These are phyloP conservation scores for Alopecurus myosuroides DNA, from an alignment of 176 grass and related monocot genomes.

Conservation along the genomic window DNA sequence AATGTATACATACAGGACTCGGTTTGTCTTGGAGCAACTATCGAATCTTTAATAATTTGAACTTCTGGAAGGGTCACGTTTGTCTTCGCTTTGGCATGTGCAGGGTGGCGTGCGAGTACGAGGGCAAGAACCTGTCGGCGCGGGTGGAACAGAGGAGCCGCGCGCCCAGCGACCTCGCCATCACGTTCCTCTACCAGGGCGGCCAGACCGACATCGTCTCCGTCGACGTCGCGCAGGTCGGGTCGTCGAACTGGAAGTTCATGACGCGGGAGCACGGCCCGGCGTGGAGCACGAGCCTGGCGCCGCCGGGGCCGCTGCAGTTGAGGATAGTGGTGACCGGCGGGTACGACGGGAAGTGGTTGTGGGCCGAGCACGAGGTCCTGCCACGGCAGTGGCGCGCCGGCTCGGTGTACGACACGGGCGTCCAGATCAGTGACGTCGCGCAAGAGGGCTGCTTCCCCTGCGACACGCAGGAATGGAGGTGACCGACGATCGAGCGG, in stretches of 20 bases:
- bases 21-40: neutral
- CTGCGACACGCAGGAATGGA: constrained; percentile 65
- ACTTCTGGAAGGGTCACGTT: no score
- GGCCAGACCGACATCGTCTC: constrained; percentile 93
- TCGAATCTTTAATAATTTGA: no score
- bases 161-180: constrained; percentile 43
- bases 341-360: constrained; percentile 91
- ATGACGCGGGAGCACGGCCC: constrained; percentile 82
- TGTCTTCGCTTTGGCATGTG: no score
- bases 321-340: constrained; percentile 80
- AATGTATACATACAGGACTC: neutral
- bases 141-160: constrained; percentile 58
- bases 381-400: constrained; percentile 49
- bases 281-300: constrained; percentile 75
- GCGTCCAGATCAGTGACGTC: constrained; percentile 61
- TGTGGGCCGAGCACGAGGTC: constrained; percentile 63
- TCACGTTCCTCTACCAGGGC: constrained; percentile 86
- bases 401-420: constrained; percentile 66
- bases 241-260: constrained; percentile 73
- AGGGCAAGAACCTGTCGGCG: constrained; percentile 60
- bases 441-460: constrained; percentile 73
- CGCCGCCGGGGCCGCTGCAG: constrained; percentile 78
- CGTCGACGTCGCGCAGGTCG: constrained; percentile 87
- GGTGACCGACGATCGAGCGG: no score
- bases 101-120: constrained; percentile 82